Evolutionary conservation across 1,284 basidiomycete genomes (phyloP).

Genomic region (Meripilus lineatus): DNA sequence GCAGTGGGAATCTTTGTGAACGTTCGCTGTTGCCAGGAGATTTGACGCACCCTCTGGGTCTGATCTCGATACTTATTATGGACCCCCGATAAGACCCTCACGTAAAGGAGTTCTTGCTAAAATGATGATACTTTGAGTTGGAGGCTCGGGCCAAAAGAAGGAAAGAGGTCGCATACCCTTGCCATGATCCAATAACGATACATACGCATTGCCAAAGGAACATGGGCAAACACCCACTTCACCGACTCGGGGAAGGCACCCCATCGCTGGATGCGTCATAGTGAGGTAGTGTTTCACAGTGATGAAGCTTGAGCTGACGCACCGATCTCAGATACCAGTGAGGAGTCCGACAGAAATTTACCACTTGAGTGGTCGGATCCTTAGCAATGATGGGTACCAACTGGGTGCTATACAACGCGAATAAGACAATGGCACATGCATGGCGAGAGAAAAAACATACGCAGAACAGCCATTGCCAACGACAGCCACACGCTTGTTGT

Average conservation of each 20-base stretch:
- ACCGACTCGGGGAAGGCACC: slow-evolving; percentile 24
- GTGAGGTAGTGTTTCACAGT: too few relatives aligned
- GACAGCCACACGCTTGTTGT: slow-evolving; percentile 32
- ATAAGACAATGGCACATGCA: not conserved
- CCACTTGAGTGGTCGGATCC: slow-evolving; percentile 33
- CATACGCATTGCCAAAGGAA: slow-evolving; percentile 35
- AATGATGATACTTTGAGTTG: not conserved
- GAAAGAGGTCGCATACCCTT: slow-evolving; percentile 19
- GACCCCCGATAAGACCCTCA: not conserved
- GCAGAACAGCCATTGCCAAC: slow-evolving; percentile 37
- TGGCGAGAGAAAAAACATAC: slow-evolving; percentile 11
- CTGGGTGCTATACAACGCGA: slow-evolving; percentile 31
- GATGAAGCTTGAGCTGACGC: too few relatives aligned
- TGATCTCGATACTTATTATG: too few relatives aligned
- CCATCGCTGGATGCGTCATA: slow-evolving; percentile 22
- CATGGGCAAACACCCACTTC: slow-evolving; percentile 32
- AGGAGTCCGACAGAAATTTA: slow-evolving; percentile 42
- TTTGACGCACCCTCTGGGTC: too few relatives aligned
- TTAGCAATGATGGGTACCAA: slow-evolving; percentile 39
- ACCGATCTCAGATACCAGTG: too few relatives aligned
- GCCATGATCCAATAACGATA: slow-evolving; percentile 31
- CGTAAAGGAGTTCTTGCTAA: slow-evolving; percentile 3
- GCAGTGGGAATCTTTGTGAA: too few relatives aligned
- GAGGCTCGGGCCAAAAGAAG: not conserved
- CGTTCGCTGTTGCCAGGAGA: too few relatives aligned